Evolutionary conservation across 192 early-diverging fungal genomes (phyloP), one percentile per base, ranked within the genome.

Genomic region (Coemansia sp.): DNA sequence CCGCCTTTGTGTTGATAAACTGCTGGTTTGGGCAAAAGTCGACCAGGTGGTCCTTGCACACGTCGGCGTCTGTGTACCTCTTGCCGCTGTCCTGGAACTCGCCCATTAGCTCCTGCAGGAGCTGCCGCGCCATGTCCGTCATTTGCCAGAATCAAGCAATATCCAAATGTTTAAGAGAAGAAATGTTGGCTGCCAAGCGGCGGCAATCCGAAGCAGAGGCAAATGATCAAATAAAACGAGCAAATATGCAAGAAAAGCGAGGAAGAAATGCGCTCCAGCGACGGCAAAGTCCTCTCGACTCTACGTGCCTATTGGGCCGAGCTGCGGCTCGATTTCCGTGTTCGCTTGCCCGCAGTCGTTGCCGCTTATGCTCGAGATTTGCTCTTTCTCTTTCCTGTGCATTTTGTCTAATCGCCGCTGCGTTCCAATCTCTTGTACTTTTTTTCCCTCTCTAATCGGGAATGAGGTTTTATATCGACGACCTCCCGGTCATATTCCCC

Each of bases 401-500:
- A 54, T 27, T 64, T 64, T n/a, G 15, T 57, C 19, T n/a, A n/a
- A n/a, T n/a, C n/a, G n/a, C n/a, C n/a, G n/a, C n/a, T n/a, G n/a
- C n/a, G n/a, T n/a, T n/a, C n/a, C n/a, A n/a, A n/a, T n/a, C 36
- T 49, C 31, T 64, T 47, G 17, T 57, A 32, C 32, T 57, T 10
- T 41, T 31, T n/a, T 14, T 27, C 27, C 4, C 12, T 29, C 17
- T n/a, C n/a, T n/a, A n/a, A n/a, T n/a, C n/a, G 59, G 10, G 56
- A 56, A 65, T 82, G 79, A 58, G 73, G 64, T 78, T 83, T 25
- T 78, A 66, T 42, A 83, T 83, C 54, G 81, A 83, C 65, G 81
- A 83, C 57, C 89, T 99, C 9, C 90, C 91, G n/a, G 90, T 99
- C 62, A 85, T 94, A 62, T 99, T 99, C 73, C 98, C 98, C 5